phyloP scores from a whole-genome alignment of 768 basidiomycete genomes.

The Termitomyces sp. region DNA sequence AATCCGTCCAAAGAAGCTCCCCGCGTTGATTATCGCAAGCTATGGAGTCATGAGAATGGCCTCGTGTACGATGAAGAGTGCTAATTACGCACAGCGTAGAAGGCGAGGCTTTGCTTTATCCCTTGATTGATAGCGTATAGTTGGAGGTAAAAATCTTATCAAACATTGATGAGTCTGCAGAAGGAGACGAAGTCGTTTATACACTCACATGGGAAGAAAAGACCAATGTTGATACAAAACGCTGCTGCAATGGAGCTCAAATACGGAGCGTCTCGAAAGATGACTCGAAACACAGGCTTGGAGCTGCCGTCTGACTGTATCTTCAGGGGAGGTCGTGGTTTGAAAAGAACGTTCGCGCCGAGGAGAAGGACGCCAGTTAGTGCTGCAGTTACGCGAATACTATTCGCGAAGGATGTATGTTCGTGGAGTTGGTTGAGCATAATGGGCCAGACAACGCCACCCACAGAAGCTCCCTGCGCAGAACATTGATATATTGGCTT shows the following conservation, averaged over 20 bases:
- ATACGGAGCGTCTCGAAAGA: constrained; percentile 38
- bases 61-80: constrained; percentile 2
- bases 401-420: constrained; percentile 28
- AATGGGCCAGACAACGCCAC: constrained; percentile 52
- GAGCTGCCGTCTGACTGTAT: not conserved
- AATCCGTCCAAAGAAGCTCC: constrained; percentile 49
- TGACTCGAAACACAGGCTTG: constrained; percentile 23
- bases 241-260: constrained; percentile 15
- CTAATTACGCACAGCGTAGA: constrained; percentile 39
- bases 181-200: constrained; percentile 17
- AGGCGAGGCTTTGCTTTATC: constrained; percentile 34
- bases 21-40: constrained; percentile 51
- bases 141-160: constrained; percentile 51
- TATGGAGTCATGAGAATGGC: constrained; percentile 12
- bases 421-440: constrained; percentile 35
- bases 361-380: constrained; percentile 27
- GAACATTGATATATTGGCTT: not conserved
- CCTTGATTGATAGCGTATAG: constrained; percentile 44
- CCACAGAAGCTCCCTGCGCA: constrained; percentile 39
- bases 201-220: constrained; percentile 49
- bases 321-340: constrained; percentile 16
- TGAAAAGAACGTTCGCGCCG: constrained; percentile 29
- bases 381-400: constrained; percentile 31
- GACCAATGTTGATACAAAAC: constrained; percentile 34
- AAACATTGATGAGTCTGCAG: not conserved